Conservation (phyloP, 2,329 filamentous ascomycete genomes). For the Rutstroemia sp. region DNA sequence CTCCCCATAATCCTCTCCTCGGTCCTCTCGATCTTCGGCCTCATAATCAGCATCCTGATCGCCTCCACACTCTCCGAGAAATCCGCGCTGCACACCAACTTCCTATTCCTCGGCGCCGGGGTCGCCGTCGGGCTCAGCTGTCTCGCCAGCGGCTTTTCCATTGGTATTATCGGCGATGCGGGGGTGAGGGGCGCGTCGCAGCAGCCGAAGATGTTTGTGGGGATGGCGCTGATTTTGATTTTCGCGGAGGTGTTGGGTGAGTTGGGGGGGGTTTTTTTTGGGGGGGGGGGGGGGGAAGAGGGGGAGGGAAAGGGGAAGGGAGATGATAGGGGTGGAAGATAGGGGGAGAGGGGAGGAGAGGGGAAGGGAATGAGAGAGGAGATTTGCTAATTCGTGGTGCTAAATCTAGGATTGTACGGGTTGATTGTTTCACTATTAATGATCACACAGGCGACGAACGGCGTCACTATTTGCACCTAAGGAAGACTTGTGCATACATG, state of each 20-base stretch:
- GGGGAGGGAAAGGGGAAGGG: no score
- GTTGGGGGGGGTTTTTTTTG: not conserved
- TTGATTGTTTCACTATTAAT: slow-evolving; percentile 1
- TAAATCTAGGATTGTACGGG: not conserved
- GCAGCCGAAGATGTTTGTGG: slow-evolving; percentile 60
- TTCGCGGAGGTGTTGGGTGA: slow-evolving; percentile 75
- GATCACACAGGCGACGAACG: not conserved
- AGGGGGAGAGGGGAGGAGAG: not conserved
- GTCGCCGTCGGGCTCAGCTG: slow-evolving; percentile 71
- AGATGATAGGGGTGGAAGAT: not conserved
- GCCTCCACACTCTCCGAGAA: slow-evolving; percentile 64
- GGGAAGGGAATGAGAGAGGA: not conserved
- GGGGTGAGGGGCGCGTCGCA: slow-evolving; percentile 75
- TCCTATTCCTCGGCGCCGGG: slow-evolving; percentile 76
- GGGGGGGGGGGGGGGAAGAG: not conserved
- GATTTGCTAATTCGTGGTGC: not conserved
- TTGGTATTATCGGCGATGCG: slow-evolving; percentile 78
- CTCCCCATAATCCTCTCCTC: slow-evolving; percentile 99
- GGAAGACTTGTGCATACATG: no score
- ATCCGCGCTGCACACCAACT: slow-evolving; percentile 66
- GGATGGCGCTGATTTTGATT: slow-evolving; percentile 76
- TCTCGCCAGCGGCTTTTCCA: slow-evolving; percentile 68
- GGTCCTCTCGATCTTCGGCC: slow-evolving; percentile 98
- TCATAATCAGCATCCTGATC: slow-evolving; percentile 80
- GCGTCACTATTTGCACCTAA: not conserved